These are phyloP conservation scores for Ogataea paraovalis DNA, from an alignment of 805 yeast genomes.

Conservation along the genomic window DNA sequence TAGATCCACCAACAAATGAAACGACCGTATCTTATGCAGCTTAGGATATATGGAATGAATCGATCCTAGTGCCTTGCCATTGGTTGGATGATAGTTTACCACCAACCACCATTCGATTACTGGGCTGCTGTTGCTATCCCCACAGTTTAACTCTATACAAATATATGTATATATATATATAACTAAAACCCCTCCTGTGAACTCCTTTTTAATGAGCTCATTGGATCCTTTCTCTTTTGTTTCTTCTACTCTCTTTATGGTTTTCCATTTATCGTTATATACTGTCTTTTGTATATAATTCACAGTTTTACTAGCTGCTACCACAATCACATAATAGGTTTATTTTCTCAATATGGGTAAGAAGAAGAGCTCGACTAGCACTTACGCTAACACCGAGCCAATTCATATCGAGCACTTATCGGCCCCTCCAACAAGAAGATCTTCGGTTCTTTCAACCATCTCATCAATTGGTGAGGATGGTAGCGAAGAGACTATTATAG, in stretches of 20 bases:
- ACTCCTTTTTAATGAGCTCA: too few species aligned
- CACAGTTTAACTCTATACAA: too few species aligned
- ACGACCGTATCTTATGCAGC: too few species aligned
- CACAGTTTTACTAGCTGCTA: background rate
- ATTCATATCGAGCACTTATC: slow-evolving; percentile 30
- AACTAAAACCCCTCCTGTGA: too few species aligned
- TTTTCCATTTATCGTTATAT: background rate
- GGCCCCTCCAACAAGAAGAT: slow-evolving; percentile 17
- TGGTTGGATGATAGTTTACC: too few species aligned
- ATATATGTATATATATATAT: too few species aligned
- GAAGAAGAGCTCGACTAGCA: slow-evolving; percentile 10
- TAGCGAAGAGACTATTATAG: background rate
- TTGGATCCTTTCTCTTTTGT: background rate
- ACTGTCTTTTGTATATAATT: background rate
- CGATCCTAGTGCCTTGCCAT: too few species aligned
- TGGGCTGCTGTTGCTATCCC: too few species aligned
- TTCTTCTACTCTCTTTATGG: background rate
- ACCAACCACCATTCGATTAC: too few species aligned
- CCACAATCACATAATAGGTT: background rate
- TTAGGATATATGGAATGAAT: too few species aligned
- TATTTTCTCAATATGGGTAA: slow-evolving; percentile 13
- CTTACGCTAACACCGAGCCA: slow-evolving; percentile 24
- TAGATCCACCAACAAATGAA: too few species aligned
- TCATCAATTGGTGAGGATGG: slow-evolving; percentile 6
- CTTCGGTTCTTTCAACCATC: slow-evolving; percentile 12